Conservation (phyloP, 805 yeast species). For the Nakazawaea laoshanensis region DNA sequence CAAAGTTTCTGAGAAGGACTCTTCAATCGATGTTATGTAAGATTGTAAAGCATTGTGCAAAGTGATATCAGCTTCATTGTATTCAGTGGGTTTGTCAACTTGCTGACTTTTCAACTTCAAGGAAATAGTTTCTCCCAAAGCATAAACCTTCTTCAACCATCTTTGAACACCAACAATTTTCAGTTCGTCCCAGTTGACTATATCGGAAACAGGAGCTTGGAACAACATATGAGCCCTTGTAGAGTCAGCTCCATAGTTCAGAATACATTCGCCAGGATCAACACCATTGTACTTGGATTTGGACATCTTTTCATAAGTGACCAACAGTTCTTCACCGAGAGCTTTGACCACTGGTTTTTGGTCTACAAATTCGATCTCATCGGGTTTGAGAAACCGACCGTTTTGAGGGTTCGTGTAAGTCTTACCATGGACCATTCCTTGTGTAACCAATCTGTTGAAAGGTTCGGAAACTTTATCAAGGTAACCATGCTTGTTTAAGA, state of each 20-base stretch:
- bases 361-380: slow-evolving; percentile 48
- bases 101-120: slow-evolving; percentile 7
- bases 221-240: slow-evolving; percentile 89
- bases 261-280: slow-evolving; percentile 74
- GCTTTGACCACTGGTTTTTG: slow-evolving; percentile 34
- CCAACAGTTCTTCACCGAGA: slow-evolving; percentile 41
- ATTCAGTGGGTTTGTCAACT: slow-evolving; percentile 14
- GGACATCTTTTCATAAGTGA: slow-evolving; percentile 88
- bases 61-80: slow-evolving; percentile 36
- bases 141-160: slow-evolving; percentile 63
- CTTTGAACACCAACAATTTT: slow-evolving; percentile 83
- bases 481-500: slow-evolving; percentile 53
- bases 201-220: slow-evolving; percentile 82
- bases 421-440: slow-evolving; percentile 97
- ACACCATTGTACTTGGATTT: slow-evolving; percentile 94
- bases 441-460: slow-evolving; percentile 70
- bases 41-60: slow-evolving; percentile 52
- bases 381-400: slow-evolving; percentile 71
- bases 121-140: slow-evolving; percentile 18
- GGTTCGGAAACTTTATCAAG: slow-evolving; percentile 77
- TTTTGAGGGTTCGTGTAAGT: slow-evolving; percentile 67
- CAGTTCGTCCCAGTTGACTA: slow-evolving; percentile 82
- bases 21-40: slow-evolving; percentile 40
- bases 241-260: slow-evolving; percentile 83
- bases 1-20: slow-evolving; percentile 48